phyloP scores from a whole-genome alignment of 305 asterid genomes.

The Plantago lanceolata region DNA sequence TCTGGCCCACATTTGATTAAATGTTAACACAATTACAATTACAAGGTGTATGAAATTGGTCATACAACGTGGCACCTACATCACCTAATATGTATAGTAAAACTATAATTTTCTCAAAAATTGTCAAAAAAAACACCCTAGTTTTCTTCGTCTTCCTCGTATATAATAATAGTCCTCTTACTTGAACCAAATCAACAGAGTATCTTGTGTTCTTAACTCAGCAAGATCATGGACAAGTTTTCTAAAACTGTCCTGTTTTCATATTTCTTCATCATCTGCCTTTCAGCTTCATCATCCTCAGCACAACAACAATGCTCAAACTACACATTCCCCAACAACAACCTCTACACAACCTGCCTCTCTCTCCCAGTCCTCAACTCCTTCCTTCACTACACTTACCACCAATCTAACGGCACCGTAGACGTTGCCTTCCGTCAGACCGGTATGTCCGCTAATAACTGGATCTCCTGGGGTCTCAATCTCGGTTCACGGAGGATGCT shows the following conservation, averaged over 20 bases:
- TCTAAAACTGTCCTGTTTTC: slow-evolving; percentile 19
- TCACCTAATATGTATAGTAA: too few species aligned
- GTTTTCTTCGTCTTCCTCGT: too few species aligned
- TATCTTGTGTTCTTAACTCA: too few species aligned
- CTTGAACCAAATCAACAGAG: too few species aligned
- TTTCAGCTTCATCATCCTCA: slow-evolving; percentile 18
- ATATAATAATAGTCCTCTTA: too few species aligned
- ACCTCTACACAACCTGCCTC: slow-evolving; percentile 31
- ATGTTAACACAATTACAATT: too few species aligned
- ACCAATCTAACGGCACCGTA: slow-evolving; percentile 38
- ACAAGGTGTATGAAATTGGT: too few species aligned
- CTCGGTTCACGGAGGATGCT: slow-evolving; percentile 33
- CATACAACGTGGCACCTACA: too few species aligned
- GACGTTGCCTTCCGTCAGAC: slow-evolving; percentile 73
- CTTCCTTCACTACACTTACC: slow-evolving; percentile 69
- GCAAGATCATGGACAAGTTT: slow-evolving; percentile 27
- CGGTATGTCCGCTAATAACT: slow-evolving; percentile 31
- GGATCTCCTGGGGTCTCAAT: slow-evolving; percentile 74
- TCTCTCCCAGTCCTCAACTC: slow-evolving; percentile 52
- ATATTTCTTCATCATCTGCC: slow-evolving; percentile 17
- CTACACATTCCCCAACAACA: slow-evolving; percentile 32
- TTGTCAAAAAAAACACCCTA: too few species aligned
- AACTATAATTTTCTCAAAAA: too few species aligned
- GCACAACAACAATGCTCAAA: slow-evolving; percentile 43
- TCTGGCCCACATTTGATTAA: too few species aligned